Conservation (phyloP, 306 rosid genomes). For the Prunus campanulata region DNA sequence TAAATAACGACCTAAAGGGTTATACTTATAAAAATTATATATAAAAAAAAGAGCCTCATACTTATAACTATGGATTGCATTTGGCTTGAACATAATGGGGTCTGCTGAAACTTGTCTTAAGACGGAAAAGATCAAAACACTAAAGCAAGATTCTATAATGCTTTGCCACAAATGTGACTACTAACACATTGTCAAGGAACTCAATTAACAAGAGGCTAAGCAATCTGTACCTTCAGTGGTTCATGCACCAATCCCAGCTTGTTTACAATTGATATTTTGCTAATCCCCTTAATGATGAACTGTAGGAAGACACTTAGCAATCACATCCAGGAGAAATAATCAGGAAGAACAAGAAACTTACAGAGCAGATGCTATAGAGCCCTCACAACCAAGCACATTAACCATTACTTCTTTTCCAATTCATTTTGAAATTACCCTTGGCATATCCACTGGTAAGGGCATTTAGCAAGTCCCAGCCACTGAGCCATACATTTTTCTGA, state of each 20-base stretch:
- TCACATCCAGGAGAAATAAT: conserved; percentile 26
- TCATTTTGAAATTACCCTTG: conserved; percentile 1
- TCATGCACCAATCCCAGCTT: conserved; percentile 46
- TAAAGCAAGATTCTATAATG: not conserved
- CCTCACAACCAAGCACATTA: conserved; percentile 4
- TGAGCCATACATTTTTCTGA: conserved; percentile 13
- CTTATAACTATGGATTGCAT: not conserved
- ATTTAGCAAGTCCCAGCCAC: not conserved
- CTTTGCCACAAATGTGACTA: not conserved
- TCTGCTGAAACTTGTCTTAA: not conserved
- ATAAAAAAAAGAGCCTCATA: not conserved
- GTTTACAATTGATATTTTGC: conserved; percentile 33
- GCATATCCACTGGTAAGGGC: conserved; percentile 8
- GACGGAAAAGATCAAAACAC: not conserved
- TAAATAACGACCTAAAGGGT: not conserved
- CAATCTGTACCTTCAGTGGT: conserved; percentile 48
- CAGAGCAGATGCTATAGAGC: conserved; percentile 5
- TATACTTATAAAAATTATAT: not conserved
- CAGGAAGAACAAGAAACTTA: conserved; percentile 9
- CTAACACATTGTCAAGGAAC: conserved; percentile 10
- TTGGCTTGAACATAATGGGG: not conserved
- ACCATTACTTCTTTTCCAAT: not conserved
- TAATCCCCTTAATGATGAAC: conserved; percentile 56
- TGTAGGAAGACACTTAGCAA: conserved; percentile 39
- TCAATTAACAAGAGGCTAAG: conserved; percentile 8